These are phyloP conservation scores for Diospyros lotus DNA, from an alignment of 148 eudicot species.

Conservation along the genomic window DNA sequence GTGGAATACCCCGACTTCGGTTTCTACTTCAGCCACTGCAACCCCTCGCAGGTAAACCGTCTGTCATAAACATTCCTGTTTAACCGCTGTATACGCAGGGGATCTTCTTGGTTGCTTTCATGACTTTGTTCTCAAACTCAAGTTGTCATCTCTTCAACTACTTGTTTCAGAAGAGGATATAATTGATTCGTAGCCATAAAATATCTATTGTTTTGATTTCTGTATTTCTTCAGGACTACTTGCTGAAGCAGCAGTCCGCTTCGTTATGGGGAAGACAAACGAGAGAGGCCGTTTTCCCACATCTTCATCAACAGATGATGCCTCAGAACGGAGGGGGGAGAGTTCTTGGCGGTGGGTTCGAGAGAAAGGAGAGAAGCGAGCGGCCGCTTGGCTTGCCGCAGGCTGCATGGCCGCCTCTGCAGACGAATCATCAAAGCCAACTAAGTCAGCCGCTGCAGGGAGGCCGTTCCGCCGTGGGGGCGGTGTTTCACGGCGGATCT, in stretches of 20 bases:
- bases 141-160: too few species aligned
- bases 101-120: background rate
- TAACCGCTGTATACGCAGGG: background rate
- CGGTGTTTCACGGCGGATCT: slow-evolving; percentile 22
- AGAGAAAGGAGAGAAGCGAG: slow-evolving; percentile 8
- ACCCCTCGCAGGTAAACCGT: slow-evolving; percentile 11
- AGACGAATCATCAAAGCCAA: slow-evolving; percentile 16
- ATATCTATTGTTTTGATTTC: background rate
- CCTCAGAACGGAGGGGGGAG: background rate
- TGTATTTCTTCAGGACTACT: slow-evolving; percentile 12
- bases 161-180: too few species aligned
- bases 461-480: slow-evolving; percentile 12
- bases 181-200: too few species aligned
- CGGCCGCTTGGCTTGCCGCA: slow-evolving; percentile 26
- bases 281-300: slow-evolving; percentile 19
- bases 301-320: slow-evolving; percentile 14
- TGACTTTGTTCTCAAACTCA: too few species aligned
- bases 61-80: too few species aligned
- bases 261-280: slow-evolving; percentile 20
- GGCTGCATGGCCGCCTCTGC: slow-evolving; percentile 44
- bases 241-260: slow-evolving; percentile 23
- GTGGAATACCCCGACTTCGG: slow-evolving; percentile 5
- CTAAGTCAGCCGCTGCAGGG: slow-evolving; percentile 9
- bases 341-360: slow-evolving; percentile 6
- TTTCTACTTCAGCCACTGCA: slow-evolving; percentile 12